These are phyloP conservation scores for Solanum chmielewskii DNA, from an alignment of 257 asterid genomes.

Conservation along the genomic window DNA sequence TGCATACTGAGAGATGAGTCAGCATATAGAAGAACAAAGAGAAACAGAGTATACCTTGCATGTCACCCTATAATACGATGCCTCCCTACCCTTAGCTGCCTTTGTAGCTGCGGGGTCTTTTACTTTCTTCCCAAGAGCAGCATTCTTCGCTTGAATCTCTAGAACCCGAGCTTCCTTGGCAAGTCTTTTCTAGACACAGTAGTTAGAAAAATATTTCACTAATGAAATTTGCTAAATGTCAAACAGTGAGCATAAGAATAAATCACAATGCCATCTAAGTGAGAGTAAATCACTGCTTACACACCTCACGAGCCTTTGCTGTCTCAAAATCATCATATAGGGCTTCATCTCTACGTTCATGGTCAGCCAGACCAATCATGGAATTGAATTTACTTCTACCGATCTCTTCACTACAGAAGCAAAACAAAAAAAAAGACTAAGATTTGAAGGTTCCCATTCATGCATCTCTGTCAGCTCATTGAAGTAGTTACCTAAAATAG, in stretches of 20 bases:
- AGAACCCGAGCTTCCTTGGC: conserved; percentile 87
- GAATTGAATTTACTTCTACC: conserved; percentile 59
- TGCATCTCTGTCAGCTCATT: background rate
- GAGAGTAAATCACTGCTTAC: background rate
- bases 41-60: conserved; percentile 50
- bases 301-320: conserved; percentile 70
- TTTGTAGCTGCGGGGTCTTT: conserved; percentile 37
- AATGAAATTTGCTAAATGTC: background rate
- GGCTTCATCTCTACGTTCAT: conserved; percentile 67
- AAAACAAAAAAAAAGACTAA: background rate
- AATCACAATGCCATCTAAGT: background rate
- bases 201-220: background rate
- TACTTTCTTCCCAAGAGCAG: conserved; percentile 66
- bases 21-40: background rate
- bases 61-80: conserved; percentile 63
- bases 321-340: conserved; percentile 87
- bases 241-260: background rate
- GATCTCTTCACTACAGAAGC: conserved; percentile 61
- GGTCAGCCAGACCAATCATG: conserved; percentile 73
- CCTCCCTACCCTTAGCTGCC: conserved; percentile 66
- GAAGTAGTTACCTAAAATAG: background rate
- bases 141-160: conserved; percentile 72
- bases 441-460: background rate
- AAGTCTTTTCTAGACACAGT: conserved; percentile 56
- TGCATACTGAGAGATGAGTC: background rate